A percentile compares a stretch with the other conserved stretches of the same genome.
These are phyloP conservation scores for Phytophthora rubi DNA, from an alignment of 352 stramenopile species.

Conservation along the genomic window DNA sequence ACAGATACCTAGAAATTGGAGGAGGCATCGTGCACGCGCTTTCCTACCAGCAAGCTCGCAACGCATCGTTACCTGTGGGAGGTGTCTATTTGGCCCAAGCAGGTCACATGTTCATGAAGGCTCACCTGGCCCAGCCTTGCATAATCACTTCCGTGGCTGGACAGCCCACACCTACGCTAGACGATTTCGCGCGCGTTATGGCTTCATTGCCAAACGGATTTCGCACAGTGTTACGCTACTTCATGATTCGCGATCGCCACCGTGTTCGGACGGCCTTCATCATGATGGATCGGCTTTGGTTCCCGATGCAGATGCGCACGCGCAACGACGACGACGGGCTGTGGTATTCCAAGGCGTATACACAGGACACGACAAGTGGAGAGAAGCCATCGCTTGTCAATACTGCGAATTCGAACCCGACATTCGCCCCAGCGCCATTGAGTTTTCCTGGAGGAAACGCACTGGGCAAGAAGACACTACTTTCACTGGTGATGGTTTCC, in stretches of 20 bases:
- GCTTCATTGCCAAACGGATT: conserved; percentile 76
- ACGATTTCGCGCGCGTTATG: conserved; percentile 83
- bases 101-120: conserved; percentile 93
- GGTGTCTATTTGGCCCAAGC: conserved; percentile 87
- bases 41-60: conserved; percentile 89
- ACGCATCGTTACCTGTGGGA: conserved; percentile 76
- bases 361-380: conserved; percentile 14
- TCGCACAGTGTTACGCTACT: conserved; percentile 86
- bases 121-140: conserved; percentile 80
- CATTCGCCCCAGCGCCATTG: conserved; percentile 61
- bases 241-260: conserved; percentile 87
- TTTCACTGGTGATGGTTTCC: conserved; percentile 91
- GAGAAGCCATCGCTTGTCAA: conserved; percentile 31
- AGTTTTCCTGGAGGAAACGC: conserved; percentile 74
- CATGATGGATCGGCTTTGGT: conserved; percentile 91
- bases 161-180: conserved; percentile 80
- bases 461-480: conserved; percentile 73
- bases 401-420: conserved; percentile 50
- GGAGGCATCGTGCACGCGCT: conserved; percentile 89
- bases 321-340: conserved; percentile 76
- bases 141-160: conserved; percentile 89
- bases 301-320: conserved; percentile 82
- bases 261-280: conserved; percentile 87
- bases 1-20: conserved; percentile 86
- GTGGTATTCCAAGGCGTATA: conserved; percentile 62